A percentile compares a stretch with the other conserved stretches of the same genome.
phyloP scores from a whole-genome alignment of 495 filamentous ascomycete genomes.

The Jackrogersella multiformis region DNA sequence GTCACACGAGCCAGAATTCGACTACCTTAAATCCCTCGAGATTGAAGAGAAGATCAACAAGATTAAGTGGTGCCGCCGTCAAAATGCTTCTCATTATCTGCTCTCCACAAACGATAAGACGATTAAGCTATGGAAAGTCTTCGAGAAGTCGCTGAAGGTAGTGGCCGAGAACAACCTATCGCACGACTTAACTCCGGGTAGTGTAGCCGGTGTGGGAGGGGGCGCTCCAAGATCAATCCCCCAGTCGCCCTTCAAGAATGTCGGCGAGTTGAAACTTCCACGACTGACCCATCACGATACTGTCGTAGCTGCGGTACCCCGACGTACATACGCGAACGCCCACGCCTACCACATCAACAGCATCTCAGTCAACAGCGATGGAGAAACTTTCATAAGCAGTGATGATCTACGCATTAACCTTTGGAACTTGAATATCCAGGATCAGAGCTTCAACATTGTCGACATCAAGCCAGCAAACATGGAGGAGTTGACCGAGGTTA shows the following conservation, averaged over 20 bases:
- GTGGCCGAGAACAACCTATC: slow-evolving; percentile 99
- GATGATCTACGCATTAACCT: slow-evolving; percentile 97
- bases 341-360: slow-evolving; percentile 99
- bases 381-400: slow-evolving; percentile 98
- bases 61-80: slow-evolving; percentile 98
- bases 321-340: slow-evolving; percentile 96
- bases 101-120: slow-evolving; percentile 99
- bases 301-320: slow-evolving; percentile 94
- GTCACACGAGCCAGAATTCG: slow-evolving; percentile 98
- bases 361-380: slow-evolving; percentile 99
- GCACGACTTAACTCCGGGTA: slow-evolving; percentile 87
- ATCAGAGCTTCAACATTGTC: slow-evolving; percentile 99
- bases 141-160: slow-evolving; percentile 98
- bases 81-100: slow-evolving; percentile 98
- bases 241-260: slow-evolving; percentile 77
- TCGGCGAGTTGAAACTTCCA: slow-evolving; percentile 88
- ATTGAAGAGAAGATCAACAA: slow-evolving; percentile 99
- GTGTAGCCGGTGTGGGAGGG: slow-evolving; percentile 72
- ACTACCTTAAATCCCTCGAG: slow-evolving; percentile 98
- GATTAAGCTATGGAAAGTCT: slow-evolving; percentile 99
- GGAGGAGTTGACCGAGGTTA: slow-evolving; percentile 99
- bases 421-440: slow-evolving; percentile 99
- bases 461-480: slow-evolving; percentile 99
- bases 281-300: slow-evolving; percentile 98
- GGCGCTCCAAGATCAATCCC: slow-evolving; percentile 73